These are phyloP conservation scores for Cladosporium sp. DNA, from an alignment of 2,329 filamentous ascomycete genomes.

Conservation along the genomic window DNA sequence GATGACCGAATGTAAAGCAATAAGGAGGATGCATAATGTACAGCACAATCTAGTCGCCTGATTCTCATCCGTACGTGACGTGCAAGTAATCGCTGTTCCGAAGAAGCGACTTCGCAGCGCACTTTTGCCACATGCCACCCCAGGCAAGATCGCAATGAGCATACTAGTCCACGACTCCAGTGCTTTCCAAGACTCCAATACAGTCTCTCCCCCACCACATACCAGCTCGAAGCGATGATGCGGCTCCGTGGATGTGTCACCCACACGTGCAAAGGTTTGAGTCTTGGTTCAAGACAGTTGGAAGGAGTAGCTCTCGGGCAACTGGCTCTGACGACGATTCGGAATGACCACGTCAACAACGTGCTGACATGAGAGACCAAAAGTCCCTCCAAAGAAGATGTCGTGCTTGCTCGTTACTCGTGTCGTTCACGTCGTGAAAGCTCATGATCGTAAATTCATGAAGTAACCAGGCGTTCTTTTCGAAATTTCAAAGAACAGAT, in stretches of 20 bases:
- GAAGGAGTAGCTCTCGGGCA: background rate
- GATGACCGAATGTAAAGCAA: background rate
- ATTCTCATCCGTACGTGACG: too few species aligned
- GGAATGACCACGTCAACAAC: background rate
- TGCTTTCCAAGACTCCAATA: background rate
- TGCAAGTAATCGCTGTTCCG: too few species aligned
- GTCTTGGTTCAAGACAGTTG: background rate
- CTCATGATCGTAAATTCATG: conserved; percentile 3
- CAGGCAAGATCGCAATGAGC: background rate
- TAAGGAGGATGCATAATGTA: background rate
- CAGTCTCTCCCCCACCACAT: background rate
- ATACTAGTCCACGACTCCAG: background rate
- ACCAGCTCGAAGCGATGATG: background rate
- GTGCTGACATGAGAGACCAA: background rate
- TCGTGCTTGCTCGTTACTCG: background rate
- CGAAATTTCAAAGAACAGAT: too few species aligned
- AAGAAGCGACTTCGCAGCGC: background rate
- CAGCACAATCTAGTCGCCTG: background rate
- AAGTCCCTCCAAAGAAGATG: background rate
- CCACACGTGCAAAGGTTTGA: background rate
- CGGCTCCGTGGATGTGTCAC: background rate
- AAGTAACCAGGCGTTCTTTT: background rate
- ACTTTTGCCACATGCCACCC: background rate
- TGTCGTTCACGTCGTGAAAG: background rate
- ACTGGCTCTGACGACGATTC: background rate